Percentiles rank a stretch among this genome's conserved stretches.
Conservation (phyloP, 164 flowering plant genomes). For the Macadamia integrifolia region DNA sequence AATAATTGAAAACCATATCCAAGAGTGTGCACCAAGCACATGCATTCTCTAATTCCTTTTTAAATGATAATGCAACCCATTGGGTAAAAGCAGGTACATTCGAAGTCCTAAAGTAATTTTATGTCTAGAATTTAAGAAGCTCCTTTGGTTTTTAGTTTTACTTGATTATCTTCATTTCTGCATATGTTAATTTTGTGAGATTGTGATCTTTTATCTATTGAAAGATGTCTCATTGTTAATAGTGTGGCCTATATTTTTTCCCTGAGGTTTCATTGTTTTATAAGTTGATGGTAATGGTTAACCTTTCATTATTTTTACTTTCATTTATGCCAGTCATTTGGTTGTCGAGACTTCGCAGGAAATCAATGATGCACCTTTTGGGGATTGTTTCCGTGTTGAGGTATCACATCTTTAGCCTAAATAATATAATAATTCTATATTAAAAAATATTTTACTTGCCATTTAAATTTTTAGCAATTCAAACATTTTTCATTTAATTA, state of each 20-base stretch:
- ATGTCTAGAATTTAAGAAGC: background rate
- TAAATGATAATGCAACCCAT: too few relatives aligned
- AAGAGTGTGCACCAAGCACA: too few relatives aligned
- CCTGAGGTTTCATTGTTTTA: background rate
- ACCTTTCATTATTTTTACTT: constrained; percentile 14
- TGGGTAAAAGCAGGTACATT: too few relatives aligned
- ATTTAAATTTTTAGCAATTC: background rate
- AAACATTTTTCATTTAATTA: background rate
- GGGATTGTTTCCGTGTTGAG: constrained; percentile 85
- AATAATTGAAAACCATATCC: too few relatives aligned
- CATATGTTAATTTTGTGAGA: background rate
- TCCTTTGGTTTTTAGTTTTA: constrained; percentile 8
- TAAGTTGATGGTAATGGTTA: background rate
- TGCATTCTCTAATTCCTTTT: too few relatives aligned
- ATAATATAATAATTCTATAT: background rate
- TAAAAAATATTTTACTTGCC: background rate
- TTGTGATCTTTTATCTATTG: background rate
- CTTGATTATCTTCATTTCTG: background rate
- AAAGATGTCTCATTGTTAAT: background rate
- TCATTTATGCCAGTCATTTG: constrained; percentile 57
- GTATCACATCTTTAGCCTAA: constrained; percentile 29
- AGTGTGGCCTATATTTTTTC: background rate
- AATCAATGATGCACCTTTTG: constrained; percentile 81
- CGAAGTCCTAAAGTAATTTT: too few relatives aligned
- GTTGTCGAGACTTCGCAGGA: constrained; percentile 85